A percentile compares a stretch with the other conserved stretches of the same genome.
Evolutionary conservation across 2,329 filamentous ascomycete genomes (phyloP).

Genomic region (Pseudocercospora cruenta): DNA sequence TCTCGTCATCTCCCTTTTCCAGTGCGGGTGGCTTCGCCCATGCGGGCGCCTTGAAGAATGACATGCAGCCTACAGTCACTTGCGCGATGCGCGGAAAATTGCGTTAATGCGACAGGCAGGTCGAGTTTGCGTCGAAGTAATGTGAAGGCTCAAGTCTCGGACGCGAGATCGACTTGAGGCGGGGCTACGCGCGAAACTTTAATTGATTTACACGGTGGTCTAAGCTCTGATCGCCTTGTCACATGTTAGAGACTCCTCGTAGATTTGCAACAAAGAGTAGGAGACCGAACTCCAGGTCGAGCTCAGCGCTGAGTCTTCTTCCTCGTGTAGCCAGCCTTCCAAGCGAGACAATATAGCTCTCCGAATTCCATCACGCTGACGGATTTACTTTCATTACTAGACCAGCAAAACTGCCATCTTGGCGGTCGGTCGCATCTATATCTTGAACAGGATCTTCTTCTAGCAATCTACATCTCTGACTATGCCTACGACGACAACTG

Average conservation of each 20-base stretch:
- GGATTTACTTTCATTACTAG: not conserved
- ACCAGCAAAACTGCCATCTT: not conserved
- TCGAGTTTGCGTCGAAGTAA: not conserved
- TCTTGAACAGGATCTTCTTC: not conserved
- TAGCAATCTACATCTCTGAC: not conserved
- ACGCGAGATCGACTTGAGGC: not conserved
- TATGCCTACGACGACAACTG: not conserved
- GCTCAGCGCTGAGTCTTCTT: not conserved
- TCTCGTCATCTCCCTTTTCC: conserved; percentile 17
- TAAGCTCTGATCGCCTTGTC: not conserved
- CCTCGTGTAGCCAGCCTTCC: not conserved
- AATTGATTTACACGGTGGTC: not conserved
- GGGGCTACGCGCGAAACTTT: not conserved
- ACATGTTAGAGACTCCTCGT: not conserved
- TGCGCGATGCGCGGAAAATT: too few species aligned
- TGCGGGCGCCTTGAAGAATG: conserved; percentile 37
- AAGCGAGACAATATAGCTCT: too few species aligned
- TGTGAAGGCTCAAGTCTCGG: not conserved
- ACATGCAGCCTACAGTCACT: conserved; percentile 25
- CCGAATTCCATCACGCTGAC: not conserved
- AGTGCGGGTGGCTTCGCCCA: conserved; percentile 30
- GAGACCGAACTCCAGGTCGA: not conserved
- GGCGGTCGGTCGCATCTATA: not conserved
- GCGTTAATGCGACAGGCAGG: not conserved
- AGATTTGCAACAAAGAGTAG: not conserved